Evolutionary conservation across 2,329 filamentous ascomycete genomes (phyloP), one percentile per base, ranked within the genome.

Genomic region (Neospermospora avenae): DNA sequence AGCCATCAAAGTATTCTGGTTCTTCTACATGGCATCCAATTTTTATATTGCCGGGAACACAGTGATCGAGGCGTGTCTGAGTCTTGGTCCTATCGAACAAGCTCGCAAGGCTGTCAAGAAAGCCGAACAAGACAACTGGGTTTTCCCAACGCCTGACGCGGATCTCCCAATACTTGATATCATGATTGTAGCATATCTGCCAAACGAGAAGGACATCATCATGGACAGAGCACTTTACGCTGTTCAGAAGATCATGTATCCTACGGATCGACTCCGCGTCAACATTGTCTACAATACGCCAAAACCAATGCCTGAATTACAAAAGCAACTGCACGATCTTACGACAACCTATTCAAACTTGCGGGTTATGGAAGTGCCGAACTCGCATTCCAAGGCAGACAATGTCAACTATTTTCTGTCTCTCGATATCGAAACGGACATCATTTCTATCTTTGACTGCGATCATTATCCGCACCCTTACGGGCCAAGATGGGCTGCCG

Each of bases 401-500:
- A 37, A 37, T 37, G 16, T 37, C 34, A 37, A 37, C 34, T 37
- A 37, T 14, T 37, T 13, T 14, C 16, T 10, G 11, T 13, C 2
- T 14, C 3, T 37, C 11, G 16, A 37, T 14, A 37, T 14, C 34
- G 75, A 75, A 20, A 74, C 77, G 4, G 76, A 80, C 42, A 69
- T 79, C 45, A 78, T 76, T 60, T 77, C 77, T 16, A 78, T 81
- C 51, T 81, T 78, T 65, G 78, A 81, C 65, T 79, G 76, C 60
- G 78, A 80, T 62, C 78, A 81, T 67, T 79, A 79, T 57, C 76
- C 78, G 6, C 78, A 81, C 58, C 78, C 78, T 1, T 75, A 80
- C 65, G 77, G 74, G 25, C 76, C 77, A 7, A 70, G 77, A 13
- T 80, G 78, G 78, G 78, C 78, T 16, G 75, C 75, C 13, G 78